These are phyloP conservation scores for Dentipellis sp. DNA, from an alignment of 768 basidiomycete species.

Conservation along the genomic window DNA sequence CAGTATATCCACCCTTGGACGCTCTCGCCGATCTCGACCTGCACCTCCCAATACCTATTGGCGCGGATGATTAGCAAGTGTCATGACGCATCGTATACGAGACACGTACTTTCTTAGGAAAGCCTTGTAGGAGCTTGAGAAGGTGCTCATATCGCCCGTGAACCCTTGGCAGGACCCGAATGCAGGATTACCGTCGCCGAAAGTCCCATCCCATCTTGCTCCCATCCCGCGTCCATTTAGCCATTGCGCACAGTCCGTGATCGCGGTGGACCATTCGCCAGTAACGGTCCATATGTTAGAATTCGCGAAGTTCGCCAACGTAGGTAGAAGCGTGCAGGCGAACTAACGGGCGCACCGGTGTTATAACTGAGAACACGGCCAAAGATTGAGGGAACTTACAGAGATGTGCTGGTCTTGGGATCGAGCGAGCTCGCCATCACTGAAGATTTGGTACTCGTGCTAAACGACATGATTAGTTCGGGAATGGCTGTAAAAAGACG, in stretches of 20 bases:
- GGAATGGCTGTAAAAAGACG: too few relatives aligned
- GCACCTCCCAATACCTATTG: constrained; percentile 68
- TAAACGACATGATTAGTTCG: constrained; percentile 14
- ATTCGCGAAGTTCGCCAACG: constrained; percentile 35
- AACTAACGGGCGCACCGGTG: constrained; percentile 22
- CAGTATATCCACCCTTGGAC: constrained; percentile 68
- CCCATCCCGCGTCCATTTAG: constrained; percentile 71
- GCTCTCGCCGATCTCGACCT: constrained; percentile 64
- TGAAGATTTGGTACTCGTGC: constrained; percentile 75
- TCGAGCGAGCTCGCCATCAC: constrained; percentile 41
- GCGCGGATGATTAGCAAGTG: background rate
- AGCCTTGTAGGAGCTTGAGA: constrained; percentile 52
- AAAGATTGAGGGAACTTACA: constrained; percentile 22
- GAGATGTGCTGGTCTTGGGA: constrained; percentile 48
- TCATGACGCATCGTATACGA: constrained; percentile 3
- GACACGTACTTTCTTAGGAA: constrained; percentile 50
- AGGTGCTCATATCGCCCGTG: constrained; percentile 50
- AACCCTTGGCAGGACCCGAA: constrained; percentile 55
- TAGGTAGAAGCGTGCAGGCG: constrained; percentile 40
- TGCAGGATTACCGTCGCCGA: constrained; percentile 31
- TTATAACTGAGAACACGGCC: background rate
- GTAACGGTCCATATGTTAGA: constrained; percentile 64
- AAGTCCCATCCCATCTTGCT: constrained; percentile 58
- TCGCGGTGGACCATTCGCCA: constrained; percentile 73
- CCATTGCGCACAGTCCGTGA: constrained; percentile 72